Base-by-base conservation (phyloP, 306 rosid genomes). In the Malus asiatica region DNA sequence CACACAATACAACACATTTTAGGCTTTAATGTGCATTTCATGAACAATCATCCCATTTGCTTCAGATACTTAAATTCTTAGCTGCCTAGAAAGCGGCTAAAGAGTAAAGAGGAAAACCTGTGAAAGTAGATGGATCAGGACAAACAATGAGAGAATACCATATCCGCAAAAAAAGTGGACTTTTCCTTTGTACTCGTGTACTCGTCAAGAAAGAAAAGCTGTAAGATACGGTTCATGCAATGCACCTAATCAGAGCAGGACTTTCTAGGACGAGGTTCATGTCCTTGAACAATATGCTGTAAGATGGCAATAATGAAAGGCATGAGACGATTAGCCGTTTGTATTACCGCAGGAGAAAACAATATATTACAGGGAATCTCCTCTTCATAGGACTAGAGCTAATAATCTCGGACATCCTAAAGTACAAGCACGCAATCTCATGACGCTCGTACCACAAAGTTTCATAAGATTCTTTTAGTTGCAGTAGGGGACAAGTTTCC, bases 161-260 rank as follows among this genome's bases (percentile, higher is more conserved):
- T 59, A 27, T 75, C 77, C 72, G 70, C n/a, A 27, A 80, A 30
- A 74, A 77, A 29, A 74, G 51, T 48, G 77, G 77, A 74, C 30
- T 62, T 45, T 61, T 62, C 61, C n/a, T n/a, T 45, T 33, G 12
- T 11, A 20, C 15, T 27, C 27, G 27, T 27, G 27, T 27, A 27
- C 27, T 29, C n/a, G 1, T 44, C 5, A 73, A 29, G 38, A 45
- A 45, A 46, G 38, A 44, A 19, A 11, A 29, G 32, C 30, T 27
- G 13, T 4, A 20, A 74, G 16, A 51, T 51, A 5, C 8, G 55
- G 55, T 51, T 16, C 20, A 51, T 51, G 20, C 55, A 51, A 51
- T 16, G 55, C 46, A 63, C 20, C 61, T 20, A 45, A 6, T 46
- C 60, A 62, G 52, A 58, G 76, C 38, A 72, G 66, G 66, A 25